Evolutionary conservation across 768 basidiomycete species (phyloP).

Genomic region (Pleurotus platypus): DNA sequence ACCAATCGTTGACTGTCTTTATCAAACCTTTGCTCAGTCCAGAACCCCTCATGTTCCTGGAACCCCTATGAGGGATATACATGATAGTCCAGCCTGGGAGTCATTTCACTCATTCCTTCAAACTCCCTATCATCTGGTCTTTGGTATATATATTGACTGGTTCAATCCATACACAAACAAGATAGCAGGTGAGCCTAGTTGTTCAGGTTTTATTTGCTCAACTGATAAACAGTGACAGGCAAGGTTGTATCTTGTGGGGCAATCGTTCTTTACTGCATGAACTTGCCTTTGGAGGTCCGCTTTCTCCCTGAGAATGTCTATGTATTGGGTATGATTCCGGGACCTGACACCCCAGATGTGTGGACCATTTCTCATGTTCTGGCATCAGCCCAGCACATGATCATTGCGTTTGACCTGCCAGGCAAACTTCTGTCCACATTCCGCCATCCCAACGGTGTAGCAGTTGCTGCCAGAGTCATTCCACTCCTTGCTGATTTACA

Average conservation of each 20-base stretch:
- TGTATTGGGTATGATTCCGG: constrained; percentile 32
- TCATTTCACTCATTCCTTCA: constrained; percentile 10
- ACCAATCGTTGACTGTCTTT: constrained; percentile 15
- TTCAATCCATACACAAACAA: constrained; percentile 32
- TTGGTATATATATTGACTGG: constrained; percentile 31
- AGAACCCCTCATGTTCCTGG: constrained; percentile 4
- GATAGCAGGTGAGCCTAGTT: constrained; percentile 20
- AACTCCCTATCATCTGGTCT: constrained; percentile 17
- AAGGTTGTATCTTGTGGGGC: constrained; percentile 3
- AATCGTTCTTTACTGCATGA: constrained; percentile 18
- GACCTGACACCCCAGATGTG: constrained; percentile 26
- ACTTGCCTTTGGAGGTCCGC: constrained; percentile 31
- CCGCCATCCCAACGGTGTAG: background rate
- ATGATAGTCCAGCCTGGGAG: constrained; percentile 25
- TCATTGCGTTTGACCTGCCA: background rate
- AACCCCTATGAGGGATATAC: constrained; percentile 17
- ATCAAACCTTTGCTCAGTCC: constrained; percentile 11
- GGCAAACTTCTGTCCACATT: background rate
- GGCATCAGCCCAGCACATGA: background rate
- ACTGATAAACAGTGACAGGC: constrained; percentile 6
- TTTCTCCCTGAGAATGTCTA: constrained; percentile 25
- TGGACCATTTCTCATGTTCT: constrained; percentile 27
- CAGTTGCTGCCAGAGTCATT: constrained; percentile 8
- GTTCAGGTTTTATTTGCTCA: background rate
- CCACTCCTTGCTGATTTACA: constrained; percentile 21